These are phyloP conservation scores for Angophora floribunda DNA, from an alignment of 345 rosid species.

Conservation along the genomic window DNA sequence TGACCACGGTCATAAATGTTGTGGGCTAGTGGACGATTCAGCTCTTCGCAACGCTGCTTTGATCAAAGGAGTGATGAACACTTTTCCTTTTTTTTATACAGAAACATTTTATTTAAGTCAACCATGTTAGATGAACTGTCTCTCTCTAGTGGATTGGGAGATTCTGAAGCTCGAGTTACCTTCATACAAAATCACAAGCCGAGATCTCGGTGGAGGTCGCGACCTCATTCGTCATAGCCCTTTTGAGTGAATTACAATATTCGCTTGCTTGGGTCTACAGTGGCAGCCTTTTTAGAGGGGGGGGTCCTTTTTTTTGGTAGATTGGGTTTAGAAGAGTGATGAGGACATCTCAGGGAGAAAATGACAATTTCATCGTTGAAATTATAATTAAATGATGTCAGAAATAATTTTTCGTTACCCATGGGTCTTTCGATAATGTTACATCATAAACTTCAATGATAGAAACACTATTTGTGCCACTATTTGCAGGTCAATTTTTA, in stretches of 20 bases:
- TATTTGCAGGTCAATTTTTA: background rate
- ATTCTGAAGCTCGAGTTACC: too few species aligned
- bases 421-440: too few species aligned
- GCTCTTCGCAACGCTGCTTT: fast-evolving
- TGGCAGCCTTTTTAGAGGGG: too few species aligned
- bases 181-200: background rate
- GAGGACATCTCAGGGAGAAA: background rate
- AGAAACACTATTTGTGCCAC: background rate
- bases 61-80: background rate
- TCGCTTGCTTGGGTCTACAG: background rate
- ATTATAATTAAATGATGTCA: background rate
- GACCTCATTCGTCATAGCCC: background rate
- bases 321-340: background rate
- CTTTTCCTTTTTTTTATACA: too few species aligned
- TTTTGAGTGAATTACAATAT: too few species aligned
- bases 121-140: background rate
- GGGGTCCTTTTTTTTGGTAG: background rate
- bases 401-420: background rate
- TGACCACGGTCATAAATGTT: background rate
- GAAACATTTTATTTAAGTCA: background rate
- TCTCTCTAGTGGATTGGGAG: too few species aligned
- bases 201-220: too few species aligned
- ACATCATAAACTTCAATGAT: background rate
- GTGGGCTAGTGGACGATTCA: background rate
- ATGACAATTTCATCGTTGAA: background rate